Base-by-base conservation (phyloP, 345 rosid genomes). In the Gossypium bickii region DNA sequence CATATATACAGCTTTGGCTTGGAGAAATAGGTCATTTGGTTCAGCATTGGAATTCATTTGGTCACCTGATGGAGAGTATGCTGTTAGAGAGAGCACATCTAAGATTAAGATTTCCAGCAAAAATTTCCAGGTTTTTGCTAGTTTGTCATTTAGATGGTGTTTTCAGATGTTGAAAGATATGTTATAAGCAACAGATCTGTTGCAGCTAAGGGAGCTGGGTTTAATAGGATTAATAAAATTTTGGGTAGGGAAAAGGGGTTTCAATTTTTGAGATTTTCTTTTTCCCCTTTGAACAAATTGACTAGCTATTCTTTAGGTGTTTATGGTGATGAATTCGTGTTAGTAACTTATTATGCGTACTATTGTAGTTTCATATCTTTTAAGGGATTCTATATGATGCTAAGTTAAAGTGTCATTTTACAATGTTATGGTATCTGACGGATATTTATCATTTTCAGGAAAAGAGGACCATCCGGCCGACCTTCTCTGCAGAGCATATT, bases 1-100 rank as follows among this genome's bases (percentile, higher is more conserved):
- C 73, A 93, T 93, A 80, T 96, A 96, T 73, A 96, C 98, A 9
- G 98, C 99, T 78, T 76, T 96, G 83, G 99, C 99, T 43, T 96
- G 99, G 99, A 93, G 99, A 85, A 96, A 96, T 80, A 89, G 97
- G 84, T 96, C 99, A 58, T 96, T 93, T 88, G 99, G 99, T 71
- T 92, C 99, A 22, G 98, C 97, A 34, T 76, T 96, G 83, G 99
- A 96, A 84, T 92, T 93, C 25, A 97, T 83, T 70, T 96, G 99
- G 99, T 96, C 99, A 22, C 85, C 93, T 13, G 99, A 96, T 41
- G 97, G 99, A 67, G 99, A 96, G 82, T 96, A 88, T 86, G 99
- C 98, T 77, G 95, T 89, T 72, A 88, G 97, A 83, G 99, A 96
- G 83, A 96, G 97, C 81, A 84, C 97, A 60, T 89, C 99, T 74